Conservation (phyloP, 2,329 filamentous ascomycete species). For the Berkeleyomyces basicola region DNA sequence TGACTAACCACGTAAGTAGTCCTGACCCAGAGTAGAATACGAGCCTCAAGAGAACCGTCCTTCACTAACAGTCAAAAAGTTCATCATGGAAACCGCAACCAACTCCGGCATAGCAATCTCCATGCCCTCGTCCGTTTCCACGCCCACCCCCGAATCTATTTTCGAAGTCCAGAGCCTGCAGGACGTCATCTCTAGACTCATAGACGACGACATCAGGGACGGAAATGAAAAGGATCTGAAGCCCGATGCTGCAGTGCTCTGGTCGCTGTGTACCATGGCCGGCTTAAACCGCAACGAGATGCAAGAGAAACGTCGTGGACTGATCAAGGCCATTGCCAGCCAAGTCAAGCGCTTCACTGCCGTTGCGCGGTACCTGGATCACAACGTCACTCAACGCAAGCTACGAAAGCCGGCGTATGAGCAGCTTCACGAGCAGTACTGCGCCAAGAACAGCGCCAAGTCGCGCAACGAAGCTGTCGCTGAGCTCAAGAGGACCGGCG, state of each 20-base stretch:
- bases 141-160: no score
- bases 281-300: not conserved
- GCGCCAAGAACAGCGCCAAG: not conserved
- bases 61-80: not conserved
- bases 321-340: not conserved
- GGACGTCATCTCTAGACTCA: not conserved
- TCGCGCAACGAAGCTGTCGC: not conserved
- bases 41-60: no score
- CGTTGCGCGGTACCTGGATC: not conserved
- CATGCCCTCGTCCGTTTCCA: no score
- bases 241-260: not conserved
- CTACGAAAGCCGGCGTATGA: not conserved
- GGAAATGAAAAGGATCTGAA: not conserved
- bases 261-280: not conserved
- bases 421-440: not conserved
- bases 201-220: not conserved
- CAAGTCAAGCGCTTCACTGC: not conserved
- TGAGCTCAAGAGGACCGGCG: not conserved
- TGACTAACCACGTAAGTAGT: not conserved
- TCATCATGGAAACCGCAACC: not conserved
- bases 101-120: not conserved
- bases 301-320: not conserved
- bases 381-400: not conserved
- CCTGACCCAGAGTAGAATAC: not conserved
- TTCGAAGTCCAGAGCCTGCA: not conserved